Conservation (phyloP, 495 filamentous ascomycete species). For the Rusavskia elegans region DNA sequence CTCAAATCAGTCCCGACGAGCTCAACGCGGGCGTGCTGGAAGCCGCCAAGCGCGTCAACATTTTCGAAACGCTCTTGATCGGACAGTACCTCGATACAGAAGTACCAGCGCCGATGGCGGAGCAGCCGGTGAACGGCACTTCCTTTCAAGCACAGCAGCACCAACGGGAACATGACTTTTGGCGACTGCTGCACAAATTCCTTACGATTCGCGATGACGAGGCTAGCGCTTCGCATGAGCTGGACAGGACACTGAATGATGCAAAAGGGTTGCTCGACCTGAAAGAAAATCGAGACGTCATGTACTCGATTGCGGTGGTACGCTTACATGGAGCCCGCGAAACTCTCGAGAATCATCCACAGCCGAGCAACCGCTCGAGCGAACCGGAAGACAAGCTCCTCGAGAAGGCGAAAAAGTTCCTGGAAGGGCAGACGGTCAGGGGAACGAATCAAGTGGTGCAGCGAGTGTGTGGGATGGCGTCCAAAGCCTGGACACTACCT, state of each 20-base stretch:
- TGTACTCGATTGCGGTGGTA: constrained; percentile 74
- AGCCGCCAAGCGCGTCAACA: constrained; percentile 46
- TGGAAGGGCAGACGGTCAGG: constrained; percentile 56
- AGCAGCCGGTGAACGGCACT: constrained; percentile 24
- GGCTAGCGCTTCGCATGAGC: constrained; percentile 35
- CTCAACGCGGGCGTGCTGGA: constrained; percentile 42
- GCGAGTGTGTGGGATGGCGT: constrained; percentile 56
- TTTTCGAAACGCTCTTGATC: constrained; percentile 60
- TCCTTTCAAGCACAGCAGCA: constrained; percentile 33
- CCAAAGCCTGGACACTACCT: constrained; percentile 32
- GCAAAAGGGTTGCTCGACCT: constrained; percentile 57
- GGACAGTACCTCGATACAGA: constrained; percentile 47
- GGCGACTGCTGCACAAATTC: constrained; percentile 59
- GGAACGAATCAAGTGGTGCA: constrained; percentile 72
- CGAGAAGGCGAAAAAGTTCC: constrained; percentile 65
- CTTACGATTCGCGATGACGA: constrained; percentile 50
- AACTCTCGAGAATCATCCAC: constrained; percentile 37
- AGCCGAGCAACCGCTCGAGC: too few relatives aligned
- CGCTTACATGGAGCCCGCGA: constrained; percentile 56
- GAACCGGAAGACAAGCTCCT: constrained; percentile 52
- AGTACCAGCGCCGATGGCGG: constrained; percentile 28
- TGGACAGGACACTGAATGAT: constrained; percentile 44
- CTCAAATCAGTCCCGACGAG: constrained; percentile 13
- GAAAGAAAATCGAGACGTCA: constrained; percentile 77
- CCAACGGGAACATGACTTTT: constrained; percentile 59